These are phyloP conservation scores for Saccharomyces hybrid DNA, from an alignment of 1,139 yeast species.

Conservation along the genomic window DNA sequence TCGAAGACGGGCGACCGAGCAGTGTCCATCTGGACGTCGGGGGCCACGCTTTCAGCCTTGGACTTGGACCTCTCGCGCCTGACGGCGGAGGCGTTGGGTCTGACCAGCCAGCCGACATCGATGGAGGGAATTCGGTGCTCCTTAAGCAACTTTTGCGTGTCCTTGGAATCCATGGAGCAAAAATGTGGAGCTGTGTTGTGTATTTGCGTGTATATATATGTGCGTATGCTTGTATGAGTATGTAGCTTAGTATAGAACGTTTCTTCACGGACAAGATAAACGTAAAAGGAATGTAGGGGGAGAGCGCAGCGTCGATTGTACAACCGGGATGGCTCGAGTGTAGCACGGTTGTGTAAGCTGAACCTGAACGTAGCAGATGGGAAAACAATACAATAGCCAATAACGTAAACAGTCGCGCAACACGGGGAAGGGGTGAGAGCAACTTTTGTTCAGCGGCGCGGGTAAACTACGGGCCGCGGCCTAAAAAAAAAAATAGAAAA, in stretches of 20 bases:
- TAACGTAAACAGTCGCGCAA: not conserved
- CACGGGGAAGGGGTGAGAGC: not conserved
- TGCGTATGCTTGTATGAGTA: not conserved
- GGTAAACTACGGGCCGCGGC: not conserved
- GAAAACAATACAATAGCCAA: not conserved
- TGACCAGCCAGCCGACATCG: slow-evolving; percentile 4
- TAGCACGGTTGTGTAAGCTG: not conserved
- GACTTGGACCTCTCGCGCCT: not conserved
- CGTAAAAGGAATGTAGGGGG: not conserved
- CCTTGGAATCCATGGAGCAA: slow-evolving; percentile 9
- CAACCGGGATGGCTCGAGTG: not conserved
- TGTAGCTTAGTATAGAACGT: not conserved
- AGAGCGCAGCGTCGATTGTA: not conserved
- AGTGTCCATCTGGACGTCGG: slow-evolving; percentile 1
- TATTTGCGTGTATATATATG: not conserved
- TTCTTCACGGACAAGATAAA: not conserved
- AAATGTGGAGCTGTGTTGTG: not conserved
- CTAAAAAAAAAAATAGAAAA: not conserved
- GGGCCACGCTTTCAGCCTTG: not conserved
- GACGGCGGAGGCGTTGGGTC: slow-evolving; percentile 2
- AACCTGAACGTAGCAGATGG: not conserved
- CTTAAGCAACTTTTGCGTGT: slow-evolving; percentile 14
- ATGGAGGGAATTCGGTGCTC: slow-evolving; percentile 5
- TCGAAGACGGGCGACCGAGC: not conserved
- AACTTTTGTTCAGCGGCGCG: not conserved